These are phyloP conservation scores for Fagopyrum tataricum DNA, from an alignment of 148 eudicot species.

Conservation along the genomic window DNA sequence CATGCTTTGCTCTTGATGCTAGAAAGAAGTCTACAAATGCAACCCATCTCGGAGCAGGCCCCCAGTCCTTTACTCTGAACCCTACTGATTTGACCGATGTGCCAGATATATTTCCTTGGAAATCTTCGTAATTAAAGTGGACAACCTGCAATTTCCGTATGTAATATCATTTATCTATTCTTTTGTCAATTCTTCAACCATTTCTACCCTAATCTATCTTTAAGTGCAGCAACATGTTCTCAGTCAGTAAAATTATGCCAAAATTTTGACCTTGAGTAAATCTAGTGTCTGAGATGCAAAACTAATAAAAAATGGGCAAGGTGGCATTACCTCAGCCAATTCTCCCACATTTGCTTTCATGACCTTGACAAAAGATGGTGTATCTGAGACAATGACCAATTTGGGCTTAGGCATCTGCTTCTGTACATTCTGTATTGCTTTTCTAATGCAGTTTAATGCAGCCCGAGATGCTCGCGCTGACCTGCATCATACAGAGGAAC, in stretches of 20 bases:
- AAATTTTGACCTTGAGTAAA: neutral
- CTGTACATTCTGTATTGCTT: conserved; percentile 33
- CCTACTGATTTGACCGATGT: conserved; percentile 20
- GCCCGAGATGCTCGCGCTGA: conserved; percentile 67
- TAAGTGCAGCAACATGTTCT: neutral
- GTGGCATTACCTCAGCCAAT: conserved; percentile 63
- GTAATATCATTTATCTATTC: neutral
- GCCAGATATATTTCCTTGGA: conserved; percentile 53
- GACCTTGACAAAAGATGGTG: conserved; percentile 55
- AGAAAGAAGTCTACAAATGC: conserved; percentile 96
- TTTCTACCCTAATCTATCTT: neutral
- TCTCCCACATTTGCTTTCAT: conserved; percentile 41
- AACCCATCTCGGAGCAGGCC: conserved; percentile 98
- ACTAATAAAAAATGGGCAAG: neutral
- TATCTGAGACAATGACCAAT: conserved; percentile 76
- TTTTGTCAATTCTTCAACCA: neutral
- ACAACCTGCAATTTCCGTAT: conserved; percentile 40
- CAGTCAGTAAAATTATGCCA: neutral
- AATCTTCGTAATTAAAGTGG: conserved; percentile 66
- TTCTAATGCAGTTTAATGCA: conserved; percentile 61
- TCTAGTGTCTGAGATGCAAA: neutral
- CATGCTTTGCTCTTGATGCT: conserved; percentile 80
- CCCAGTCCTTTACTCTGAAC: conserved; percentile 86
- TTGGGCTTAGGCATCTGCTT: conserved; percentile 38
- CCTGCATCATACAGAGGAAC: conserved; percentile 27